These are phyloP conservation scores for Ogataea hybrid DNA, from an alignment of 1,139 yeast genomes.

Conservation along the genomic window DNA sequence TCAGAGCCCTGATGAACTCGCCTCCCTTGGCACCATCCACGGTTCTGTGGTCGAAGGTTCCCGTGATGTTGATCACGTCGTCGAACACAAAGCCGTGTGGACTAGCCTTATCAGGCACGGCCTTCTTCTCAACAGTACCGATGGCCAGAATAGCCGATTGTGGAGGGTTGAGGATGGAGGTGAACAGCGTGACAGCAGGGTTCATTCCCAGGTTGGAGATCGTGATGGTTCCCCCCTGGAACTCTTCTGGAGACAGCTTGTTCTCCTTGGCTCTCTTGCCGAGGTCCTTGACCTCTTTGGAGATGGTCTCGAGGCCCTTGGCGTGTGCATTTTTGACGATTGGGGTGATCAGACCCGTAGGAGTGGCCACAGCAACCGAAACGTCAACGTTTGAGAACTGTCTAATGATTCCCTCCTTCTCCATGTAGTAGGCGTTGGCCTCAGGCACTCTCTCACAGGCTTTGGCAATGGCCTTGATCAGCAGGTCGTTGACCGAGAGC, in stretches of 20 bases:
- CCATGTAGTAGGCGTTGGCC: conserved; percentile 93
- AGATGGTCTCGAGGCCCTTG: conserved; percentile 81
- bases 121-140: conserved; percentile 90
- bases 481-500: conserved; percentile 90
- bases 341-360: conserved; percentile 96
- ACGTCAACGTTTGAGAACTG: conserved; percentile 91
- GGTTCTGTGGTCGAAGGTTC: conserved; percentile 96
- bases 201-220: conserved; percentile 99
- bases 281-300: conserved; percentile 82
- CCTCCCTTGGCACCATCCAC: conserved; percentile 98
- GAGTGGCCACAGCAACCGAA: conserved; percentile 98
- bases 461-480: conserved; percentile 89
- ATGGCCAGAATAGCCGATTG: conserved; percentile 92
- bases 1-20: conserved; percentile 91
- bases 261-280: conserved; percentile 96
- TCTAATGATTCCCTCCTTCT: conserved; percentile 84
- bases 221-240: conserved; percentile 98
- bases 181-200: conserved; percentile 86
- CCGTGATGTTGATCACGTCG: conserved; percentile 87
- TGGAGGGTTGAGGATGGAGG: conserved; percentile 98
- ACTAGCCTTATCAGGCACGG: conserved; percentile 87
- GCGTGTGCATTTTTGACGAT: conserved; percentile 84
- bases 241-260: conserved; percentile 92
- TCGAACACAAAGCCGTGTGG: conserved; percentile 92
- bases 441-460: conserved; percentile 92